phyloP scores from a whole-genome alignment of 768 basidiomycete species.

The Sutorius australiensis region DNA sequence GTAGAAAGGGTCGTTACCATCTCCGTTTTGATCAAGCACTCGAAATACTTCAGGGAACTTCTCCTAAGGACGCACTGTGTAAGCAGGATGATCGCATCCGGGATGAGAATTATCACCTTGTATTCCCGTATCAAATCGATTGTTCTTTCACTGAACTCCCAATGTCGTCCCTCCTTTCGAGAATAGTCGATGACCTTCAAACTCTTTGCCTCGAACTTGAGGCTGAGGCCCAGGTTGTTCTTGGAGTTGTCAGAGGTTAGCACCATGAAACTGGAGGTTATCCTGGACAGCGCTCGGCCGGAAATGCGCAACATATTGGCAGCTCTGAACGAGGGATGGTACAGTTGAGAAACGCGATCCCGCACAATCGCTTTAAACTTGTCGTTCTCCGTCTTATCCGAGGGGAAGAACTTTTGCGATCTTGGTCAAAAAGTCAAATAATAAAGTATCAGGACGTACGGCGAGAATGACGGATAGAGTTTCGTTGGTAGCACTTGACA shows the following conservation, averaged over 20 bases:
- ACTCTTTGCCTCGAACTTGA: slow-evolving; percentile 94
- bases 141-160: slow-evolving; percentile 93
- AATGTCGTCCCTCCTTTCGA: slow-evolving; percentile 73
- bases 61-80: slow-evolving; percentile 36
- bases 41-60: slow-evolving; percentile 83
- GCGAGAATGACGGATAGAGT: slow-evolving; percentile 81
- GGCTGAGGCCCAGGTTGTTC: slow-evolving; percentile 85
- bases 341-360: slow-evolving; percentile 47
- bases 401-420: slow-evolving; percentile 71
- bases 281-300: slow-evolving; percentile 77
- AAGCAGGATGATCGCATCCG: not conserved
- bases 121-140: slow-evolving; percentile 79
- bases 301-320: slow-evolving; percentile 72
- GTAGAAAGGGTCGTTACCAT: slow-evolving; percentile 43
- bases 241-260: slow-evolving; percentile 71
- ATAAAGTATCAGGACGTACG: slow-evolving; percentile 39
- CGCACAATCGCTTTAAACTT: slow-evolving; percentile 70
- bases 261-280: slow-evolving; percentile 93
- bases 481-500: slow-evolving; percentile 65
- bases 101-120: slow-evolving; percentile 44
- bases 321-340: slow-evolving; percentile 76
- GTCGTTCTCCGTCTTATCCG: slow-evolving; percentile 74
- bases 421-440: not conserved
- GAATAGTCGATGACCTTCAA: slow-evolving; percentile 93
- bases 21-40: slow-evolving; percentile 64